These are phyloP conservation scores for Stephania cephalantha DNA, from an alignment of 164 flowering plant species.

Conservation along the genomic window DNA sequence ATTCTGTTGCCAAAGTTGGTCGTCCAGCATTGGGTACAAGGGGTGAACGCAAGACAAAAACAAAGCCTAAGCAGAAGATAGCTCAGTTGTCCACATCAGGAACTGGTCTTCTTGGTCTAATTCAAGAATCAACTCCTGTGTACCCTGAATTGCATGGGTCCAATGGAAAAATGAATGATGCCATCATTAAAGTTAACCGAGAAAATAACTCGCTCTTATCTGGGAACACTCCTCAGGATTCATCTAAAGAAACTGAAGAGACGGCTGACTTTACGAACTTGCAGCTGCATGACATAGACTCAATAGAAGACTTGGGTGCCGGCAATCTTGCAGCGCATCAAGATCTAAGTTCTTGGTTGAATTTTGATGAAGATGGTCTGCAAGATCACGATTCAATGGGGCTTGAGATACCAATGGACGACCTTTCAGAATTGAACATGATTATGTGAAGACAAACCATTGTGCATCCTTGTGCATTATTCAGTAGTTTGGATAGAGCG, in stretches of 20 bases:
- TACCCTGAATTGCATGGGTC: slow-evolving; percentile 21
- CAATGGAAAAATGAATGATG: slow-evolving; percentile 18
- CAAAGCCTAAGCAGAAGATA: slow-evolving; percentile 73
- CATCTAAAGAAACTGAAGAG: slow-evolving; percentile 32
- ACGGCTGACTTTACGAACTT: slow-evolving; percentile 34
- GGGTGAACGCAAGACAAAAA: slow-evolving; percentile 61
- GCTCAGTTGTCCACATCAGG: slow-evolving; percentile 50
- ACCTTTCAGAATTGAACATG: slow-evolving; percentile 54
- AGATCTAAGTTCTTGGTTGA: slow-evolving; percentile 48
- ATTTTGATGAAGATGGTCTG: slow-evolving; percentile 46
- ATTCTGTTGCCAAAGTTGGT: slow-evolving; percentile 41
- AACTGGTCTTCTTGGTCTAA: slow-evolving; percentile 33
- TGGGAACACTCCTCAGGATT: slow-evolving; percentile 18
- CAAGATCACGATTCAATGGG: slow-evolving; percentile 56
- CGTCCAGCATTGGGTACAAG: slow-evolving; percentile 33
- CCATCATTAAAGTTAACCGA: slow-evolving; percentile 21
- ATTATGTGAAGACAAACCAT: slow-evolving; percentile 27
- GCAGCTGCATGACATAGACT: slow-evolving; percentile 37
- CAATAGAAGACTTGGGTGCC: slow-evolving; percentile 41
- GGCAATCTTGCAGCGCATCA: slow-evolving; percentile 35
- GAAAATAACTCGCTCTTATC: slow-evolving; percentile 20
- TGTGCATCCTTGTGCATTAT: slow-evolving; percentile 31
- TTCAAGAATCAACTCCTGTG: slow-evolving; percentile 25
- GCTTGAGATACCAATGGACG: slow-evolving; percentile 73
- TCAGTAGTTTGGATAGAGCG: slow-evolving; percentile 23